phyloP scores from a whole-genome alignment of 1,284 basidiomycete genomes.

The Moesziomyces globuligerus region DNA sequence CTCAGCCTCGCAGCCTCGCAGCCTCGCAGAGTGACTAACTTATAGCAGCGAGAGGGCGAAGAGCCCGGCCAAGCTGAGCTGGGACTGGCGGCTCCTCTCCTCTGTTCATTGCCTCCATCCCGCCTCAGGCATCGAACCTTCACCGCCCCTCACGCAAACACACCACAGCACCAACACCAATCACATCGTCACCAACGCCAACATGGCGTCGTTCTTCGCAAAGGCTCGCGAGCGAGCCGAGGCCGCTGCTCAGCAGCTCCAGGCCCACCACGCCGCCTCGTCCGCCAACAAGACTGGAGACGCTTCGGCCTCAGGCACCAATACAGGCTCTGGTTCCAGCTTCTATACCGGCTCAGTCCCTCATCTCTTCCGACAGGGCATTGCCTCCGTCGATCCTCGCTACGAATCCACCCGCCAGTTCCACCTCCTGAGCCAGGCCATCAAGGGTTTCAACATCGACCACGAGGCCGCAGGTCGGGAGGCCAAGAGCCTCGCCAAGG shows the following conservation, averaged over 20 bases:
- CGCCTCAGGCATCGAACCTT: not conserved
- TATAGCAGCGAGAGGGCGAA: no score
- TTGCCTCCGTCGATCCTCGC: slow-evolving; percentile 59
- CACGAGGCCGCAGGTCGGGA: slow-evolving; percentile 54
- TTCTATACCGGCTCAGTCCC: slow-evolving; percentile 58
- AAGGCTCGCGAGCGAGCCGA: slow-evolving; percentile 57
- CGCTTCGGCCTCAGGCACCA: slow-evolving; percentile 7
- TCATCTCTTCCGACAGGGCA: slow-evolving; percentile 52
- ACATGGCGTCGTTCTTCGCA: slow-evolving; percentile 58
- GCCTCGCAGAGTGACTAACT: no score
- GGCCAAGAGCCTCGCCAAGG: slow-evolving; percentile 49
- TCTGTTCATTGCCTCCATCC: not conserved
- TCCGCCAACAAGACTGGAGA: slow-evolving; percentile 11
- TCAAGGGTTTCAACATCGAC: slow-evolving; percentile 60
- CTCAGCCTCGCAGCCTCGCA: not conserved
- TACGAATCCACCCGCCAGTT: slow-evolving; percentile 57
- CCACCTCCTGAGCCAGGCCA: slow-evolving; percentile 51
- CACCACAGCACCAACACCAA: not conserved
- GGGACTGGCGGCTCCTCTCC: not conserved
- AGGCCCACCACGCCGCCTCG: slow-evolving; percentile 38
- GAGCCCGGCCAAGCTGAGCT: not conserved
- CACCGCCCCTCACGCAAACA: not conserved
- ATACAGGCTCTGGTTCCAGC: slow-evolving; percentile 15
- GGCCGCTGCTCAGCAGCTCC: slow-evolving; percentile 57
- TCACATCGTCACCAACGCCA: no score